phyloP scores from a whole-genome alignment of 2,329 filamentous ascomycete species.

The Capronia epimyces region DNA sequence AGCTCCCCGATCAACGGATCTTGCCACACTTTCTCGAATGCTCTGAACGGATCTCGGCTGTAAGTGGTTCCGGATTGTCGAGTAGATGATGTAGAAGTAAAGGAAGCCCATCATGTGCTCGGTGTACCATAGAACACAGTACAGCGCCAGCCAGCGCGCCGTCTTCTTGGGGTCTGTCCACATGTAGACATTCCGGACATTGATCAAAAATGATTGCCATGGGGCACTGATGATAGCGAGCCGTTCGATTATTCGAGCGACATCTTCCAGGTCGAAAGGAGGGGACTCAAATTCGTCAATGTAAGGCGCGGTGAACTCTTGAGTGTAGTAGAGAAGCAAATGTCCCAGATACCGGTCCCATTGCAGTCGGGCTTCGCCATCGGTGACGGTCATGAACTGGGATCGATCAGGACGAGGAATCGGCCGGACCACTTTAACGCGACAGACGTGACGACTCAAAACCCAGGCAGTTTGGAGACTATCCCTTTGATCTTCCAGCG shows the following conservation, averaged over 20 bases:
- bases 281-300: slow-evolving; percentile 35
- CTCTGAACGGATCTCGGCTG: slow-evolving; percentile 30
- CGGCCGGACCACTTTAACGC: slow-evolving; percentile 36
- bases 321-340: slow-evolving; percentile 34
- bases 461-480: slow-evolving; percentile 38
- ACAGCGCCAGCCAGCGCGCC: slow-evolving; percentile 35
- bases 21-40: slow-evolving; percentile 34
- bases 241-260: slow-evolving; percentile 36
- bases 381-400: slow-evolving; percentile 27
- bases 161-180: slow-evolving; percentile 38
- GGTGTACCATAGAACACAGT: slow-evolving; percentile 35
- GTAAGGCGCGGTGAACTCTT: slow-evolving; percentile 33
- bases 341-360: slow-evolving; percentile 36
- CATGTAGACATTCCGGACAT: slow-evolving; percentile 36
- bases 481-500: slow-evolving; percentile 34
- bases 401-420: slow-evolving; percentile 29
- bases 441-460: slow-evolving; percentile 36
- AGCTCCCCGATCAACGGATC: slow-evolving; percentile 31
- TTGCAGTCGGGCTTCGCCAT: slow-evolving; percentile 29
- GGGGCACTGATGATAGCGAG: slow-evolving; percentile 38
- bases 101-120: slow-evolving; percentile 36
- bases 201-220: slow-evolving; percentile 39
- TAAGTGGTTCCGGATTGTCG: slow-evolving; percentile 33
- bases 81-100: slow-evolving; percentile 35
- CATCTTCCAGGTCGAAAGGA: slow-evolving; percentile 35